These are phyloP conservation scores for Cryphonectria nitschkei DNA, from an alignment of 2,329 filamentous ascomycete genomes.

Conservation along the genomic window DNA sequence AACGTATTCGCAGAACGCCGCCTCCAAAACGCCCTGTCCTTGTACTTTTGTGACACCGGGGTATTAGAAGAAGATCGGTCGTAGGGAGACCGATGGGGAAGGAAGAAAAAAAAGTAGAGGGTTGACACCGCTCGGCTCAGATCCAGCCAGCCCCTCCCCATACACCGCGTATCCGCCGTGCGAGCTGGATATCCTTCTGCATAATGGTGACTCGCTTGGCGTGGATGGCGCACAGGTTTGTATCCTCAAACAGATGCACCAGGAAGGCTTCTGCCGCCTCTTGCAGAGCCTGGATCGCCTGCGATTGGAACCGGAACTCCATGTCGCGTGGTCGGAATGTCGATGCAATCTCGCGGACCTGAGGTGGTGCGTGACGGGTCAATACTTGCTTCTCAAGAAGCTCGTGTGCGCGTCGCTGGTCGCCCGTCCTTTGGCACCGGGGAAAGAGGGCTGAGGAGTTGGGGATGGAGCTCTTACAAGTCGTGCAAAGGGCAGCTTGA, in stretches of 20 bases:
- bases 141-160: conserved; percentile 71
- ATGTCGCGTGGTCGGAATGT: conserved; percentile 63
- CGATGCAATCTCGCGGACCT: conserved; percentile 75
- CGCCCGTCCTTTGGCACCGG: background rate
- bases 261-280: conserved; percentile 96
- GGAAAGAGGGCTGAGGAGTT: too few relatives aligned
- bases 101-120: background rate
- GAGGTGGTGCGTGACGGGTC: conserved; percentile 21
- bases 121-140: conserved; percentile 21
- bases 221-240: conserved; percentile 94
- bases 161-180: conserved; percentile 75
- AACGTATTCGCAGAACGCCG: conserved; percentile 3
- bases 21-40: conserved; percentile 6
- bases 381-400: background rate
- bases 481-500: conserved; percentile 79
- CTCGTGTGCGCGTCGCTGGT: background rate
- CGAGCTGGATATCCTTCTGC: conserved; percentile 97
- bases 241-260: conserved; percentile 94
- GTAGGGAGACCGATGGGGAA: background rate
- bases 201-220: conserved; percentile 96
- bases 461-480: conserved; percentile 53
- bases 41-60: background rate
- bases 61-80: conserved; percentile 1
- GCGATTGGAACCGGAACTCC: conserved; percentile 92
- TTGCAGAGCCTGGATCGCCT: conserved; percentile 90